Percentiles rank a stretch among this genome's conserved stretches.
Evolutionary conservation across 495 filamentous ascomycete genomes (phyloP).

Genomic region (Penicillium verhagenii): DNA sequence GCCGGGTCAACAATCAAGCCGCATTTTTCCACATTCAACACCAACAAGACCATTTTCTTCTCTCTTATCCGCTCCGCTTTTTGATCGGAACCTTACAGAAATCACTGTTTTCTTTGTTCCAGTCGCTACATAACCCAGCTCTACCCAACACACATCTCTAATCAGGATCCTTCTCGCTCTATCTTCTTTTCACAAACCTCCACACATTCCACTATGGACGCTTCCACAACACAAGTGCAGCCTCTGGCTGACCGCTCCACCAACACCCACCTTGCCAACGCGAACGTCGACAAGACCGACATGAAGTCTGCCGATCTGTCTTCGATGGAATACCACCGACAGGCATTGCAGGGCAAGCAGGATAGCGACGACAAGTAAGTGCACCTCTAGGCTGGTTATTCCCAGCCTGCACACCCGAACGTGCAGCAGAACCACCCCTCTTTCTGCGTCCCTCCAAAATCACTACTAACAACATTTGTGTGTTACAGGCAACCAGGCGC

Average conservation of each 20-base stretch:
- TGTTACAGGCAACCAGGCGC: slow-evolving; percentile 48
- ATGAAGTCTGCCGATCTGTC: slow-evolving; percentile 35
- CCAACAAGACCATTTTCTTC: slow-evolving; percentile 27
- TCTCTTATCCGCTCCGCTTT: slow-evolving; percentile 28
- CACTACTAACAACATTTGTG: background rate
- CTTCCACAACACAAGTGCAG: slow-evolving; percentile 31
- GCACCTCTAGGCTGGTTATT: too few relatives aligned
- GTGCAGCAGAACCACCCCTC: too few relatives aligned
- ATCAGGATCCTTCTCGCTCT: background rate
- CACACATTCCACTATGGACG: slow-evolving; percentile 33
- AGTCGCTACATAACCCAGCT: slow-evolving; percentile 2
- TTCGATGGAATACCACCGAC: slow-evolving; percentile 76
- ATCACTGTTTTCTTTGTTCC: slow-evolving; percentile 1
- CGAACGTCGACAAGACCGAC: slow-evolving; percentile 29
- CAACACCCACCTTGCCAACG: slow-evolving; percentile 42
- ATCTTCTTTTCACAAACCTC: background rate
- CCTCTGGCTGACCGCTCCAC: slow-evolving; percentile 45
- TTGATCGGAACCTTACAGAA: background rate
- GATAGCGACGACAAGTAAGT: slow-evolving; percentile 64
- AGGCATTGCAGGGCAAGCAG: slow-evolving; percentile 70
- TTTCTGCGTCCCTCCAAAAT: background rate
- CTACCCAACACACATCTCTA: slow-evolving; percentile 1
- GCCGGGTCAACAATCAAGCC: slow-evolving; percentile 46
- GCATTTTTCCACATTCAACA: slow-evolving; percentile 27
- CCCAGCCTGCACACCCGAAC: background rate